Base-by-base conservation (phyloP, 73 alveolate genomes). In the Tetrahymena thermophila region DNA sequence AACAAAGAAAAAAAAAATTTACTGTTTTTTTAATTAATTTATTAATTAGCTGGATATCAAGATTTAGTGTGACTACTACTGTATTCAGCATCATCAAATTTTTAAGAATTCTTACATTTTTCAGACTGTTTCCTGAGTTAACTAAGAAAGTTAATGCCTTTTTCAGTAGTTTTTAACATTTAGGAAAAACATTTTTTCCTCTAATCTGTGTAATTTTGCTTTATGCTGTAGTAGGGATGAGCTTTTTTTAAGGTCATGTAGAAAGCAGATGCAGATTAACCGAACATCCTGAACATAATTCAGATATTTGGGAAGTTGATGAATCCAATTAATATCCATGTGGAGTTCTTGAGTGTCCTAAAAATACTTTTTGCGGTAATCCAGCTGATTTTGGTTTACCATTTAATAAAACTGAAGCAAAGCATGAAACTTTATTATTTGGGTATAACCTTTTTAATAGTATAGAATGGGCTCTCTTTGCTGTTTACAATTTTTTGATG, bases 401-500 rank as follows among this genome's bases (percentile, higher is more conserved):
- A 7, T 55, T 38, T 35, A 55, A 95, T 43, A 13, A 34, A 35
- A 85, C 38, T 3, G 97, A 95, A 38, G 94, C 85, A 34, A 89
- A 95, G 25, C 4, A 16, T 21, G 97, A 85, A 35, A 93, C 94
- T 28, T 28, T 85, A 7, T 85, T 19, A 17, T 85, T 38, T 85
- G 58, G 58, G 4, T 85, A 19, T 42, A 85, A 85, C 17, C 56
- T 35, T 38, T 95, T 95, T 85, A 94, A 95, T 93, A 83, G 94
- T 34, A 85, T 95, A 43, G 83, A 55, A 50, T 40, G 85, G 43
- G 93, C 97, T 0, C 93, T 95, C 34, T 95, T 95, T 71, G 95
- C 94, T 10, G 94, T 89, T 28, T 95, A 85, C 89, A 95, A 94
- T 34, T 95, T 89, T 95, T 85, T 95, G 28, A 89, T 55, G 93